A percentile compares a stretch with the other conserved stretches of the same genome.
Conservation (phyloP, 2,329 filamentous ascomycete species). For the Epichloe sp. region DNA sequence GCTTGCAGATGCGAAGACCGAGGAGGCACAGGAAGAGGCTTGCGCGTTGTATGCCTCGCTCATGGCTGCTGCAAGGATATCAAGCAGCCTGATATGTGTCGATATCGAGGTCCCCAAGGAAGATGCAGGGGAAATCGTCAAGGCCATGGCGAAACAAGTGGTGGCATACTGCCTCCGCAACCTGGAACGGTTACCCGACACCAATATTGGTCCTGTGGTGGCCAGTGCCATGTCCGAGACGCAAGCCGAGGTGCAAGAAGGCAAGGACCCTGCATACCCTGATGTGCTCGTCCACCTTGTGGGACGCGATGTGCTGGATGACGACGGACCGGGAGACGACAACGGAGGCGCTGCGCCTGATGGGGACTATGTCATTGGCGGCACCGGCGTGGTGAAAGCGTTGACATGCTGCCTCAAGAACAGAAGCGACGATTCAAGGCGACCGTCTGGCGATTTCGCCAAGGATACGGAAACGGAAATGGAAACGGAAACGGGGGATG, state of each 20-base stretch:
- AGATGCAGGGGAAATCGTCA: conserved; percentile 81
- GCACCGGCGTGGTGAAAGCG: conserved; percentile 89
- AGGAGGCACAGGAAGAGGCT: conserved; percentile 78
- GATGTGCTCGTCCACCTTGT: conserved; percentile 81
- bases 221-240: conserved; percentile 29
- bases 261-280: conserved; percentile 38
- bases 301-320: conserved; percentile 45
- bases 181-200: conserved; percentile 65
- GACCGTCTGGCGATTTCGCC: conserved; percentile 38
- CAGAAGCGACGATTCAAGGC: conserved; percentile 47
- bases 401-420: conserved; percentile 83
- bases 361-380: conserved; percentile 90
- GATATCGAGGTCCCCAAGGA: conserved; percentile 79
- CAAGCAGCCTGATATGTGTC: conserved; percentile 70
- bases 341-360: conserved; percentile 64
- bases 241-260: conserved; percentile 16
- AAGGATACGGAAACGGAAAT: conserved; percentile 32
- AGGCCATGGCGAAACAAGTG: conserved; percentile 85
- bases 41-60: conserved; percentile 88
- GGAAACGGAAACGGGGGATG: conserved; percentile 24
- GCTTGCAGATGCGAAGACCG: conserved; percentile 62
- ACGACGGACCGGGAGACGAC: conserved; percentile 42
- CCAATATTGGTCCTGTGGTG: conserved; percentile 39
- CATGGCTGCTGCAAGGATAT: conserved; percentile 75
- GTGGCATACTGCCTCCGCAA: conserved; percentile 89